Evolutionary conservation across 352 stramenopile species (phyloP).

Genomic region (Globisporangium heterothallicum): DNA sequence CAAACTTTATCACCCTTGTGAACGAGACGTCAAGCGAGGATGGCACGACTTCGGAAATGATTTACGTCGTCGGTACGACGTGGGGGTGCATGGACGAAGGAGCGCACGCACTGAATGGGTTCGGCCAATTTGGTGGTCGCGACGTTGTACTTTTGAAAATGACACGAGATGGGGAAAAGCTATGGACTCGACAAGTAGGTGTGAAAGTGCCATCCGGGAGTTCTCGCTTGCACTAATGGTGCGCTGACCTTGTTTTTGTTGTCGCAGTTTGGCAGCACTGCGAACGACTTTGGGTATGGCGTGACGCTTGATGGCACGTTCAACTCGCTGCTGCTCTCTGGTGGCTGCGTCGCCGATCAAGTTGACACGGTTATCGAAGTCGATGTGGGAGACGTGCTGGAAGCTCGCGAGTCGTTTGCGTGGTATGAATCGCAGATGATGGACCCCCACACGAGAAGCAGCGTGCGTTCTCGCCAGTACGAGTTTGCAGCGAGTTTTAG

Average conservation of each 20-base stretch:
- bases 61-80: conserved; percentile 65
- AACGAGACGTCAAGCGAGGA: conserved; percentile 28
- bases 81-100: conserved; percentile 71
- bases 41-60: conserved; percentile 14
- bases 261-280: conserved; percentile 52
- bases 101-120: conserved; percentile 60
- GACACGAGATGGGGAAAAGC: conserved; percentile 36
- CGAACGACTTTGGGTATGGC: conserved; percentile 57
- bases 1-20: conserved; percentile 43
- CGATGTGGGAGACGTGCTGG: conserved; percentile 27
- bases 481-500: conserved; percentile 55
- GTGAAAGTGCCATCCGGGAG: no score
- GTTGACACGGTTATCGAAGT: conserved; percentile 40
- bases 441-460: conserved; percentile 28
- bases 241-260: neutral
- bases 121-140: conserved; percentile 58
- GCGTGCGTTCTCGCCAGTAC: conserved; percentile 24
- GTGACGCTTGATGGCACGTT: conserved; percentile 40
- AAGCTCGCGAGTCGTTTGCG: conserved; percentile 32
- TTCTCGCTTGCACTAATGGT: neutral
- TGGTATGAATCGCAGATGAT: conserved; percentile 52
- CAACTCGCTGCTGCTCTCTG: conserved; percentile 48
- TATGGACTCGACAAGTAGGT: conserved; percentile 60
- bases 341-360: conserved; percentile 36
- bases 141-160: conserved; percentile 69